phyloP scores from a whole-genome alignment of 2,329 filamentous ascomycete species.

The Fusarium setosum region DNA sequence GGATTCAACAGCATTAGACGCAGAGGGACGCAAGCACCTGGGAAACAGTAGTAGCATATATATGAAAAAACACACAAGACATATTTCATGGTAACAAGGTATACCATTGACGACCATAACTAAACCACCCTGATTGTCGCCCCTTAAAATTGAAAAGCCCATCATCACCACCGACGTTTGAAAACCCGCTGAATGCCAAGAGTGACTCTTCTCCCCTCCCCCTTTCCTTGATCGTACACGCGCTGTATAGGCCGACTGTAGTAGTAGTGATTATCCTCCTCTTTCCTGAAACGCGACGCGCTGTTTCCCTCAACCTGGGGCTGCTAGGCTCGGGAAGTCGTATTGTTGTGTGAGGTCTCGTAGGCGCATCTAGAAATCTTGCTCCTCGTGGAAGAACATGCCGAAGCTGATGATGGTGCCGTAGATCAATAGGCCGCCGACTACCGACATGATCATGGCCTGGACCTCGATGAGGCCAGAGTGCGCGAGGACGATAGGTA shows the following conservation, averaged over 20 bases:
- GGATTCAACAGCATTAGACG: slow-evolving; percentile 44
- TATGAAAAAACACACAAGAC: slow-evolving; percentile 9
- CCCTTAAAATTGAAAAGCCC: background rate
- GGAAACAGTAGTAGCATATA: slow-evolving; percentile 6
- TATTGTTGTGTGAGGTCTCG: background rate
- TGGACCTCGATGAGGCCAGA: slow-evolving; percentile 82
- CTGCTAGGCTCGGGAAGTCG: background rate
- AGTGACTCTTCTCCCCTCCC: slow-evolving; percentile 2
- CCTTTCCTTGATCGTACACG: slow-evolving; percentile 36
- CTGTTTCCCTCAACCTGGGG: background rate
- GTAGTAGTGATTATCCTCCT: slow-evolving; percentile 21
- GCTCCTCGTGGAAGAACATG: slow-evolving; percentile 98
- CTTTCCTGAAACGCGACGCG: slow-evolving; percentile 12
- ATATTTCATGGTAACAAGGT: slow-evolving; percentile 18
- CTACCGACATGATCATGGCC: slow-evolving; percentile 95
- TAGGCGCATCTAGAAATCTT: slow-evolving; percentile 78
- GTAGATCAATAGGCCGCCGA: slow-evolving; percentile 94
- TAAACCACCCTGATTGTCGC: slow-evolving; percentile 6
- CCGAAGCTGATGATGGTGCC: slow-evolving; percentile 98
- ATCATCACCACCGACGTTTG: slow-evolving; percentile 15
- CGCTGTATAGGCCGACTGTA: slow-evolving; percentile 22
- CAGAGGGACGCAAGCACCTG: slow-evolving; percentile 19
- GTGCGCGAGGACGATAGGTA: slow-evolving; percentile 90
- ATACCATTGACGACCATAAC: slow-evolving; percentile 27
- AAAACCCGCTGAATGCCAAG: slow-evolving; percentile 36